Base-by-base conservation (phyloP, 768 basidiomycete genomes). In the Mycena olivaceomarginata region DNA sequence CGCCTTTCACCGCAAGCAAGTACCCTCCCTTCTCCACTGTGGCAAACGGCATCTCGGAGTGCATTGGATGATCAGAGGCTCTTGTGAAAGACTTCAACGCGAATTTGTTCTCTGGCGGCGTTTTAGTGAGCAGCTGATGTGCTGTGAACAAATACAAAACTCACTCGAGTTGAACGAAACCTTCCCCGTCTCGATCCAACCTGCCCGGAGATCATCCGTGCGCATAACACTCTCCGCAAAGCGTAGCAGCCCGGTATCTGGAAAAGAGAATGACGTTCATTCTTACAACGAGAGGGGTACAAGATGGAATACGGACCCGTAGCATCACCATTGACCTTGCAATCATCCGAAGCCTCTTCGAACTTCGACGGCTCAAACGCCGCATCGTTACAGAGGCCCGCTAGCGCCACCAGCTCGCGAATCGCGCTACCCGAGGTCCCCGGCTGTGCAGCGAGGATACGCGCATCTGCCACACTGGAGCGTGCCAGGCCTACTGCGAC, bases 191-290 rank as follows among this genome's bases (percentile, higher is more conserved):
- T 86, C 82, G 22, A 65, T 77, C 88, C 90, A 91, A 1, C 81
- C 80, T 7, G 75, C 72, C 22, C 83, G 83, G 8, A 80, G 77
- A 6, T 80, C 79, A 37, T 85, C 83, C 5, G 83, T 83, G 11
- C 82, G 81, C 4, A 78, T 18, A 43, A 87, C 74, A 16, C 79
- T 76, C 66, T 90, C 87, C 7, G 89, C 80, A 79, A 92, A 93
- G 9, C 89, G 85, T 18, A 94, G 83, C 16, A 93, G 87, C 4
- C 91, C 93, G 15, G 89, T 87, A 79, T 93, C 91, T 85, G 82
- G 77, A 25, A 69, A 31, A 81, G 20, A 39, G 9, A 16, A 43
- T 41, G 1, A 4, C n/a, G 2, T 53, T n/a, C n/a, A 7, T 8
- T 53, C 20, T n/a, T 53, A 7, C 7, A n/a, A 18, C 51, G 51